Percentiles rank a stretch among this genome's conserved stretches.
Conservation (phyloP, 306 rosid genomes). For the Dalbergia oliveri region DNA sequence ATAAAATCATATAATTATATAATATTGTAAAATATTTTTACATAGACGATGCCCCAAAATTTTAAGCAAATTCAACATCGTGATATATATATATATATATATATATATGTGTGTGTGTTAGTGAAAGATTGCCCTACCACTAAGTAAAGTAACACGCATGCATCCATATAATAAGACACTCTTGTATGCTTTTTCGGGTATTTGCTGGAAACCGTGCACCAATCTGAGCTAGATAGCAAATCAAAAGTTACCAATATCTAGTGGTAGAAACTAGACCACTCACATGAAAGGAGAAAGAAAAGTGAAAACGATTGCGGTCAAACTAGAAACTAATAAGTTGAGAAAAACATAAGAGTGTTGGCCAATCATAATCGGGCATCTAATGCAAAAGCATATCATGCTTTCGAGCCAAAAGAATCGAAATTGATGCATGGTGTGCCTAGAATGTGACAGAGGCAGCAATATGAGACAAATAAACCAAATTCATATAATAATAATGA, state of each 20-base stretch:
- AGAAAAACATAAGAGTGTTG: not conserved
- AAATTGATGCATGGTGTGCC: conserved; percentile 12
- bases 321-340: not conserved
- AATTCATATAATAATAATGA: conserved; percentile 6
- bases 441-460: conserved; percentile 44
- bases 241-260: conserved; percentile 5
- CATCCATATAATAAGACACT: not conserved
- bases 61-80: not conserved
- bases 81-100: no score
- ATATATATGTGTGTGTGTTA: not conserved
- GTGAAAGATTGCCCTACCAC: conserved; percentile 34
- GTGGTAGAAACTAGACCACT: conserved; percentile 3
- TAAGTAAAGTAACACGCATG: conserved; percentile 4
- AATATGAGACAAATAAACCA: conserved; percentile 42
- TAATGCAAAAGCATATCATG: conserved; percentile 31
- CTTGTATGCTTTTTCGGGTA: not conserved
- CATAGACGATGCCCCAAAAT: no score
- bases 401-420: conserved; percentile 40
- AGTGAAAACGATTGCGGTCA: conserved; percentile 34
- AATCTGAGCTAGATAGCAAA: conserved; percentile 8
- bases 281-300: not conserved
- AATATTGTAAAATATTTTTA: no score
- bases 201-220: conserved; percentile 2
- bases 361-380: conserved; percentile 32
- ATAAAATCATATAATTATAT: not conserved